phyloP scores from a whole-genome alignment of 148 eudicot species.

The Rheum nobile region DNA sequence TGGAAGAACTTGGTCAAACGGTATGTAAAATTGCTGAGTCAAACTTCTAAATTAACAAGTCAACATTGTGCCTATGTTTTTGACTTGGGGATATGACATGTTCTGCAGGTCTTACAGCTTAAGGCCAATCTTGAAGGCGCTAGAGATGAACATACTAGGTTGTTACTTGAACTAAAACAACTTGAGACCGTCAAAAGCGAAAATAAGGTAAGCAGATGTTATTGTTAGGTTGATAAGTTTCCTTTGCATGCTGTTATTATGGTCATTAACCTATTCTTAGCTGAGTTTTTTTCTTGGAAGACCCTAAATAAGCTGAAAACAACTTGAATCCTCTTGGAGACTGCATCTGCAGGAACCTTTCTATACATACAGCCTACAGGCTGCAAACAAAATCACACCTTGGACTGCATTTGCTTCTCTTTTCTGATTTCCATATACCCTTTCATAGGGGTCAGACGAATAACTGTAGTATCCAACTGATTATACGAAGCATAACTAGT shows the following conservation, averaged over 20 bases:
- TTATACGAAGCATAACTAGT: background rate
- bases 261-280: background rate
- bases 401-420: background rate
- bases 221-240: background rate
- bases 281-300: background rate
- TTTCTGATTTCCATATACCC: background rate
- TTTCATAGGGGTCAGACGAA: background rate
- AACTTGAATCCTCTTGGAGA: background rate
- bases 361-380: background rate
- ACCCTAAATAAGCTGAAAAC: background rate
- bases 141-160: constrained; percentile 19
- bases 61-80: background rate
- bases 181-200: constrained; percentile 19
- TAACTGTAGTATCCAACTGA: background rate
- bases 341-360: background rate
- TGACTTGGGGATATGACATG: background rate
- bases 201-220: constrained; percentile 9
- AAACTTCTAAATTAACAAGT: background rate
- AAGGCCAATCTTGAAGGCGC: constrained; percentile 19
- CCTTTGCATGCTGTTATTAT: background rate
- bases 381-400: background rate
- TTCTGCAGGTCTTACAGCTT: constrained; percentile 18
- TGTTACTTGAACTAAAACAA: constrained; percentile 23
- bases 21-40: constrained; percentile 21
- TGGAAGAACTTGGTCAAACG: constrained; percentile 43